Conservation (phyloP, 345 rosid genomes). For the Arabis alpina region DNA sequence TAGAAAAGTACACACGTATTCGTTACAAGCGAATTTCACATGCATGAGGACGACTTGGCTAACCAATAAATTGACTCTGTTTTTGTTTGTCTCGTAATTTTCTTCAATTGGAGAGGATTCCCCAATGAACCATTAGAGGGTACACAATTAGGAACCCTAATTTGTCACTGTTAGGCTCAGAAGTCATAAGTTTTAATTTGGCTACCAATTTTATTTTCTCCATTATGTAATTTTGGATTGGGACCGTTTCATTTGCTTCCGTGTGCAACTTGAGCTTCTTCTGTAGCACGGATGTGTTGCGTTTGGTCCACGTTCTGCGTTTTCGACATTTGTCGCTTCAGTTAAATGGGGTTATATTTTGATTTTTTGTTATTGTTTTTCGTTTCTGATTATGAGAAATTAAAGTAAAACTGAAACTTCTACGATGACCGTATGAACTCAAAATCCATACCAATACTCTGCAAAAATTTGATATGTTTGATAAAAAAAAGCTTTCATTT, state of each 20-base stretch:
- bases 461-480: too few relatives aligned
- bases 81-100: constrained; percentile 21
- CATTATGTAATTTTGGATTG: neutral
- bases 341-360: neutral
- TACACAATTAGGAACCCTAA: constrained; percentile 39
- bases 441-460: too few relatives aligned
- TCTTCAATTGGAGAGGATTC: constrained; percentile 6
- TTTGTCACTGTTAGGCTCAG: constrained; percentile 39
- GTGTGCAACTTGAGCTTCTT: constrained; percentile 43
- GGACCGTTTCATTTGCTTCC: constrained; percentile 27
- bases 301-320: constrained; percentile 23
- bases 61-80: constrained; percentile 38
- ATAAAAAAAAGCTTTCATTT: too few relatives aligned
- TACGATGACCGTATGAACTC: neutral
- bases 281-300: neutral
- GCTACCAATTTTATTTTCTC: constrained; percentile 15
- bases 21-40: constrained; percentile 12
- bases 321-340: constrained; percentile 1
- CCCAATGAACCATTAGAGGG: neutral
- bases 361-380: neutral
- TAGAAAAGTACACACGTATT: constrained; percentile 10
- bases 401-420: neutral
- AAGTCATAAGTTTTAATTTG: constrained; percentile 7
- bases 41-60: constrained; percentile 24
- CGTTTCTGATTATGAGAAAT: neutral